Percentiles rank a stretch among this genome's conserved stretches.
phyloP scores from a whole-genome alignment of 768 basidiomycete genomes.

The Exidia glandulosa region DNA sequence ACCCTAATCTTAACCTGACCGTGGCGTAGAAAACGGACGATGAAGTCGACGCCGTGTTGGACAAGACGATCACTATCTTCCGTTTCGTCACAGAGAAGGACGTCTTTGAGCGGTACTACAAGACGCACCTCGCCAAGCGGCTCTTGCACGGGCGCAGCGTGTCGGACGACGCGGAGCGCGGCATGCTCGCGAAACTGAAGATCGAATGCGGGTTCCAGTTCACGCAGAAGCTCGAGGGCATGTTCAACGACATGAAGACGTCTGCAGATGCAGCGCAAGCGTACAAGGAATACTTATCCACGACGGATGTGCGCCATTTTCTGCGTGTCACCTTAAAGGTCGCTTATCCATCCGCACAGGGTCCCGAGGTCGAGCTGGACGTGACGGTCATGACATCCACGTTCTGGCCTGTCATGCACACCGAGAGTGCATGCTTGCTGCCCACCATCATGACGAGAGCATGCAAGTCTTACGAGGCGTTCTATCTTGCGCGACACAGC shows the following conservation, averaged over 20 bases:
- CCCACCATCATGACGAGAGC: constrained; percentile 52
- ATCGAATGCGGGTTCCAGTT: constrained; percentile 94
- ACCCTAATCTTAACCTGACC: background rate
- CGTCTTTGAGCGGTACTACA: constrained; percentile 96
- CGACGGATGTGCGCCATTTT: constrained; percentile 37
- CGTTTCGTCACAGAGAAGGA: constrained; percentile 92
- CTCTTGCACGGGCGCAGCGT: constrained; percentile 77
- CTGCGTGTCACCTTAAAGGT: background rate
- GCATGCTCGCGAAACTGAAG: constrained; percentile 95
- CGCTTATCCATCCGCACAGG: constrained; percentile 27
- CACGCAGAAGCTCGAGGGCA: constrained; percentile 94
- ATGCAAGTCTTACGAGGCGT: constrained; percentile 72
- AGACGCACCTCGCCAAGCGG: constrained; percentile 88
- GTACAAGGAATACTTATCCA: constrained; percentile 51
- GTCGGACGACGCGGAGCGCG: constrained; percentile 95
- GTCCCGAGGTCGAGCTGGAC: constrained; percentile 65
- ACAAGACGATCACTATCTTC: constrained; percentile 95
- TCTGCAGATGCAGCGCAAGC: constrained; percentile 71
- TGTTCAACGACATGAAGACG: constrained; percentile 95
- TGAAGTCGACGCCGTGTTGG: constrained; percentile 81
- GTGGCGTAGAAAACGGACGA: constrained; percentile 75
- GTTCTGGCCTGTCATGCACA: constrained; percentile 83
- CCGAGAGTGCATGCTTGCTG: constrained; percentile 50
- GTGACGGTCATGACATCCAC: constrained; percentile 95
- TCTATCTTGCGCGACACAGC: constrained; percentile 81